Conservation (phyloP, 306 rosid species). For the Neltuma alba region DNA sequence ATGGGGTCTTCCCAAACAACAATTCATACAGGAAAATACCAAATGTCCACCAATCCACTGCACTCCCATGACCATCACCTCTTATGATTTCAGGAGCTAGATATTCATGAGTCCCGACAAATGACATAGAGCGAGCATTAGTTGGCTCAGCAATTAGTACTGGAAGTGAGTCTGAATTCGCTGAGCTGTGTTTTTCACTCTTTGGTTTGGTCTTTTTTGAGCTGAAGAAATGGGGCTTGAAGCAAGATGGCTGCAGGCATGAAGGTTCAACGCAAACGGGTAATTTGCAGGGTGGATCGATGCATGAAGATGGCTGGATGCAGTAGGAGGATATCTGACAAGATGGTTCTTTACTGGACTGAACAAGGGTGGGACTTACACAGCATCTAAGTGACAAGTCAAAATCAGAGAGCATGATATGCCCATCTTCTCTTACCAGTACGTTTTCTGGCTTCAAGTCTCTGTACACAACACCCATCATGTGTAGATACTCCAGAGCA, state of each 20-base stretch:
- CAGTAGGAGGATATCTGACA: slow-evolving; percentile 55
- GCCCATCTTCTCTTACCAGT: slow-evolving; percentile 64
- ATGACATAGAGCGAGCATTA: slow-evolving; percentile 62
- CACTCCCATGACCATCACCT: slow-evolving; percentile 76
- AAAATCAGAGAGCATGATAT: slow-evolving; percentile 68
- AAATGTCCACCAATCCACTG: slow-evolving; percentile 76
- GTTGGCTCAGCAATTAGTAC: slow-evolving; percentile 64
- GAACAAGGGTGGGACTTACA: slow-evolving; percentile 65
- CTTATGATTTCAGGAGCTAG: slow-evolving; percentile 67
- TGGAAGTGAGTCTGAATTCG: slow-evolving; percentile 47
- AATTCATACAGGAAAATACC: slow-evolving; percentile 64
- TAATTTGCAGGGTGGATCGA: slow-evolving; percentile 58
- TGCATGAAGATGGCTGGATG: slow-evolving; percentile 55
- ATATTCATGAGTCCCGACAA: slow-evolving; percentile 69
- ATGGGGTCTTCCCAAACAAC: slow-evolving; percentile 58
- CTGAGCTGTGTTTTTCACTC: slow-evolving; percentile 29
- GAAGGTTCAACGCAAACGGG: slow-evolving; percentile 56
- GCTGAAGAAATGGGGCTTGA: slow-evolving; percentile 47
- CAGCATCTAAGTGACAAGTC: slow-evolving; percentile 57
- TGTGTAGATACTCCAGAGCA: slow-evolving; percentile 65
- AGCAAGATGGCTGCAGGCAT: slow-evolving; percentile 67
- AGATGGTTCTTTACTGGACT: slow-evolving; percentile 45
- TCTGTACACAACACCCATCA: slow-evolving; percentile 76
- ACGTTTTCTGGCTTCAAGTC: slow-evolving; percentile 68
- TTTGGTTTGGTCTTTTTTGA: slow-evolving; percentile 41